phyloP scores from a whole-genome alignment of 75 land plant species.

The Larix kaempferi region DNA sequence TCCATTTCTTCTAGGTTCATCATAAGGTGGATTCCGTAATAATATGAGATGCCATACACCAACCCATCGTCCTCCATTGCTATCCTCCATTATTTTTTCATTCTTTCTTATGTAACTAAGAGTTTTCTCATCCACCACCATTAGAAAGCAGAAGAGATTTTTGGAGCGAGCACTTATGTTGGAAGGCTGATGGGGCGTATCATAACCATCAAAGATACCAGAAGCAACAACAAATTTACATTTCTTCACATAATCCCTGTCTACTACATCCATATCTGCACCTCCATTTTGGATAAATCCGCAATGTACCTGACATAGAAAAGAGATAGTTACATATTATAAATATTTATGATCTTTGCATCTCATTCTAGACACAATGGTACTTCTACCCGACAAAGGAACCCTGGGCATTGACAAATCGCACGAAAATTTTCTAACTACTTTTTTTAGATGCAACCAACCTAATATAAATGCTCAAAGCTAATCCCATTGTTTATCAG shows the following conservation, averaged over 20 bases:
- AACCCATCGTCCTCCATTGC: slow-evolving; percentile 79
- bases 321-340: neutral
- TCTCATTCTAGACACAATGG: neutral
- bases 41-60: slow-evolving; percentile 89
- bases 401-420: neutral
- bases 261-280: slow-evolving; percentile 61
- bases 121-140: slow-evolving; percentile 87
- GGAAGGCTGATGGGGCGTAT: slow-evolving; percentile 87
- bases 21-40: slow-evolving; percentile 75
- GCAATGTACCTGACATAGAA: slow-evolving; percentile 78
- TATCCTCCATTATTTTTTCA: slow-evolving; percentile 43
- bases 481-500: neutral
- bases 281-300: slow-evolving; percentile 76
- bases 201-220: slow-evolving; percentile 87
- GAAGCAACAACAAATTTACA: slow-evolving; percentile 93
- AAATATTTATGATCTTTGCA: neutral
- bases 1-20: slow-evolving; percentile 97
- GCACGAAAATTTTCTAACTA: neutral
- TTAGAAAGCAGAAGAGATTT: slow-evolving; percentile 89
- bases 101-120: slow-evolving; percentile 52
- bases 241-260: slow-evolving; percentile 64
- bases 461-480: neutral
- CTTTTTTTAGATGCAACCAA: neutral
- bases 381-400: slow-evolving; percentile 3
- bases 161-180: slow-evolving; percentile 73